Evolutionary conservation across 495 filamentous ascomycete species (phyloP).

Genomic region (Wilcoxina mikolae): DNA sequence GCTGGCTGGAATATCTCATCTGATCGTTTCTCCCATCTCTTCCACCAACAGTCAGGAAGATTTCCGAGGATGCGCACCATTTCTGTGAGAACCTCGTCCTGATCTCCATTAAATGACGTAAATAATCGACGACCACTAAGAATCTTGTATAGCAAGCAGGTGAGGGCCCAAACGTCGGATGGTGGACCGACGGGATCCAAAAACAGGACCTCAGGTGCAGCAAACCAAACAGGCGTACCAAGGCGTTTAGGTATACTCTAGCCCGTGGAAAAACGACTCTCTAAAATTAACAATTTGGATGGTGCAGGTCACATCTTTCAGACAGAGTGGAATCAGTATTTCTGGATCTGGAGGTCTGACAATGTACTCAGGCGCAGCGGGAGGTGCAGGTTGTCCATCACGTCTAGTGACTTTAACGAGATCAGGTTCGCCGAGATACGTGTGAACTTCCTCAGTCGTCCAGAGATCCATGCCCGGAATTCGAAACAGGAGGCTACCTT

Average conservation of each 20-base stretch:
- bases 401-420: background rate
- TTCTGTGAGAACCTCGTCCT: background rate
- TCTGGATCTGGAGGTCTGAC: background rate
- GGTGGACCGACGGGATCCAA: background rate
- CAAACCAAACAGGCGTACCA: background rate
- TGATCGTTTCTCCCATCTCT: background rate
- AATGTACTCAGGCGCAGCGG: background rate
- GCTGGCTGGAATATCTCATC: background rate
- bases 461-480: slow-evolving; percentile 7
- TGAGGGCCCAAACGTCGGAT: slow-evolving; percentile 2
- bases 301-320: background rate
- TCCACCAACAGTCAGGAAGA: background rate
- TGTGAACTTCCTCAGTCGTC: background rate
- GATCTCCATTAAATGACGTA: background rate
- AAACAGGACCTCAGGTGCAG: background rate
- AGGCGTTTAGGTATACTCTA: background rate
- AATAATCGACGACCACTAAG: background rate
- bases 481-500: background rate
- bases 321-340: background rate
- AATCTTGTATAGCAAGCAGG: slow-evolving; percentile 4
- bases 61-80: background rate
- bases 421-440: slow-evolving; percentile 1
- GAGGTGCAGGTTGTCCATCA: background rate
- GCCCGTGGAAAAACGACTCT: background rate
- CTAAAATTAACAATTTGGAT: slow-evolving; percentile 1